Base-by-base conservation (phyloP, 1,139 yeast species). In the Diutina ranongensis region DNA sequence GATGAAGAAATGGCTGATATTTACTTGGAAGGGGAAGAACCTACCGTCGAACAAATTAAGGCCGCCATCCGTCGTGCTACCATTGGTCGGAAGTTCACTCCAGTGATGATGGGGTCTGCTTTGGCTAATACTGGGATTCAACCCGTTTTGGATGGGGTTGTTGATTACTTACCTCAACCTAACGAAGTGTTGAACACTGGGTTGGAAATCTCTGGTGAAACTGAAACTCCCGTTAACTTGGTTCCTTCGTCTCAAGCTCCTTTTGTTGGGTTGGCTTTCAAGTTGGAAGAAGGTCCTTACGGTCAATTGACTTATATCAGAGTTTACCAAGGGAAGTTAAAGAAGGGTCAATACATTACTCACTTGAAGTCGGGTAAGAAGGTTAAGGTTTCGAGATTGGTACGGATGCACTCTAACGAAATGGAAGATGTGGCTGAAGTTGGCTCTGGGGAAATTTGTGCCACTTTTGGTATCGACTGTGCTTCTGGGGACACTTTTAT, bases 401-500 rank as follows among this genome's bases (percentile, higher is more conserved):
- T 89, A 47, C 83, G 97, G 69, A 94, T 92, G 98, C 98, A 94
- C 69, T 87, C 97, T 45, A 87, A 89, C 53, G 98, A 92, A 64
- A 87, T 89, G 97, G 97, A 89, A 69, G 99, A 92, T 62, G 94
- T 88, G 46, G 86, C 82, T 46, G 97, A 88, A 68, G 85, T 87
- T 58, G 94, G 94, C 25, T 92, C 98, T 40, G 99, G 99, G 63
- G 98, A 92, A 68, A 92, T 92, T 57, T 94, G 99, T 70, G 99
- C 99, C 47, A 92, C 98, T 51, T 92, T 94, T 58, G 99, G 99
- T 66, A 84, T 92, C 56, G 98, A 94, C 64, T 92, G 99, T 74
- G 83, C 97, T n/a, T 94, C 98, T 9, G 99, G 99, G 60, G 98
- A 92, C 62, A 88, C 97, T 9, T 92, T 92, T 65, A 83, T 95